Evolutionary conservation across 78 protist species (phyloP).

Genomic region (Dictyostelium brefeldianum): DNA sequence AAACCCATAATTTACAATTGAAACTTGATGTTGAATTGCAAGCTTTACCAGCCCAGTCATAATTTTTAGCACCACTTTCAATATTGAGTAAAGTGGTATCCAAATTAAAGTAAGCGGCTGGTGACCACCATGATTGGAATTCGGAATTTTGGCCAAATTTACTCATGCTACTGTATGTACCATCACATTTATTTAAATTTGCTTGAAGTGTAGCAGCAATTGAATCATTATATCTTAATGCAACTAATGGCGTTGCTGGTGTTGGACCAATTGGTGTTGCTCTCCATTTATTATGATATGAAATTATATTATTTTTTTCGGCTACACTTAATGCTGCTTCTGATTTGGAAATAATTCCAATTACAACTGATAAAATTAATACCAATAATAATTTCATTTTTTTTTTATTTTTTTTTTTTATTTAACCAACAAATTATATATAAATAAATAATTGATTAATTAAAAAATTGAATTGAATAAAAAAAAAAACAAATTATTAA

Average conservation of each 20-base stretch:
- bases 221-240: background rate
- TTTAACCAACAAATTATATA: no score
- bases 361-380: background rate
- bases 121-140: slow-evolving; percentile 37
- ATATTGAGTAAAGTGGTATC: background rate
- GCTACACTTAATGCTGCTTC: background rate
- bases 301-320: background rate
- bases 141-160: slow-evolving; percentile 3
- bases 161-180: background rate
- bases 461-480: background rate
- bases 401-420: background rate
- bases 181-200: background rate
- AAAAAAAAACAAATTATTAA: background rate
- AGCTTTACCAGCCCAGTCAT: slow-evolving; percentile 9
- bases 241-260: slow-evolving; percentile 2
- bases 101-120: slow-evolving; percentile 21
- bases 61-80: background rate
- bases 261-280: slow-evolving; percentile 37
- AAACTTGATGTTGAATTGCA: slow-evolving; percentile 6
- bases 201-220: slow-evolving; percentile 28
- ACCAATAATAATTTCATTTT: slow-evolving; percentile 8
- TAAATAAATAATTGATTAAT: background rate
- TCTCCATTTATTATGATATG: slow-evolving; percentile 44
- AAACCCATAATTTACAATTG: slow-evolving; percentile 9
- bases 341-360: background rate